phyloP scores from a whole-genome alignment of 129 eudicot genomes.

The Pseudognaphalium luteoalbum region DNA sequence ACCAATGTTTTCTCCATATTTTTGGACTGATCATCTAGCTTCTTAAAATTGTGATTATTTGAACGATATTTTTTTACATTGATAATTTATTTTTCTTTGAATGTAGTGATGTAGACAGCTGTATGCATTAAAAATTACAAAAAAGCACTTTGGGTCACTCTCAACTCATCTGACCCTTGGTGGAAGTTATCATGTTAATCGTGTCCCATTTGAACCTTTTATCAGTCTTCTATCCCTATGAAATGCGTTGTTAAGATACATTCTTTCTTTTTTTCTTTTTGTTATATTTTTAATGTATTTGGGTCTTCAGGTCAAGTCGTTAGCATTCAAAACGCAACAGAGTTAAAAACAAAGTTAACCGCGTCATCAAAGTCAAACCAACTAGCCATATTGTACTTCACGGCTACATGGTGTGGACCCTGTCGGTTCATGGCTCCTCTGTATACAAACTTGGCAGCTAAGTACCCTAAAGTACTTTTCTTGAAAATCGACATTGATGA shows the following conservation, averaged over 20 bases:
- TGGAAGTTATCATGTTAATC: too few species aligned
- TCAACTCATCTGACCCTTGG: not conserved
- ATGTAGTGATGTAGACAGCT: not conserved
- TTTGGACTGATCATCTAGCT: not conserved
- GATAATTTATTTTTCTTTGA: not conserved
- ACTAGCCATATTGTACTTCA: constrained; percentile 68
- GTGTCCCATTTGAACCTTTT: too few species aligned
- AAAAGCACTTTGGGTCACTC: too few species aligned
- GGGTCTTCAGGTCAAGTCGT: constrained; percentile 64
- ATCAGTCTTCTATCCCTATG: not conserved
- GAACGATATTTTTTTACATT: not conserved
- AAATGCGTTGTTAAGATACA: not conserved
- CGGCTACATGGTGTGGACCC: constrained; percentile 95
- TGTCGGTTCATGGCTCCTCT: constrained; percentile 67
- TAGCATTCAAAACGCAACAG: constrained; percentile 46
- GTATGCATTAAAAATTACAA: constrained; percentile 8
- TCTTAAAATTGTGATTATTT: not conserved
- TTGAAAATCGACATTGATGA: constrained; percentile 76
- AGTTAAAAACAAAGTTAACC: constrained; percentile 48
- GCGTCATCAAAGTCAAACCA: constrained; percentile 55
- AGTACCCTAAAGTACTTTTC: constrained; percentile 54
- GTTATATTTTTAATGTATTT: not conserved
- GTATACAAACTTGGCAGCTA: constrained; percentile 54
- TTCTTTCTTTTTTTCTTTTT: not conserved
- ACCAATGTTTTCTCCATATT: not conserved